Percentiles rank a stretch among this genome's conserved stretches.
These are phyloP conservation scores for Anastatica hierochuntica DNA, from an alignment of 345 rosid genomes.

Conservation along the genomic window DNA sequence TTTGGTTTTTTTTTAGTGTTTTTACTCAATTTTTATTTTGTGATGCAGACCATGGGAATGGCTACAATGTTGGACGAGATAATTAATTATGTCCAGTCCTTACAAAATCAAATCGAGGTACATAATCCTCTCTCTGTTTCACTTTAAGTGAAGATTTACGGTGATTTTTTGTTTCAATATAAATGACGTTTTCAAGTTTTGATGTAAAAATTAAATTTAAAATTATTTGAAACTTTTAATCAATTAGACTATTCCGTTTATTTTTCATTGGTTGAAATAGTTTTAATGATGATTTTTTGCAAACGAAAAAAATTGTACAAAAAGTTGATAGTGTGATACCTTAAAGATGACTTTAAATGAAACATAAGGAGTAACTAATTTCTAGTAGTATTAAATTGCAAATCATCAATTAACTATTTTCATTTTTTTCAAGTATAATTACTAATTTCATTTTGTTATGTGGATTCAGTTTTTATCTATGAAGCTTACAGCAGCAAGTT, in stretches of 20 bases:
- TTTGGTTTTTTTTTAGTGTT: neutral
- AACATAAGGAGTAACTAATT: neutral
- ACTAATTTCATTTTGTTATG: neutral
- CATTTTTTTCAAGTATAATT: neutral
- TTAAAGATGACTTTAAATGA: too few species aligned
- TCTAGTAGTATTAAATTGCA: neutral
- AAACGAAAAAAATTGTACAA: too few species aligned
- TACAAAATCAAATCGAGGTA: slow-evolving; percentile 82
- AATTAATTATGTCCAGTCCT: slow-evolving; percentile 68
- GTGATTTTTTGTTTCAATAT: too few species aligned
- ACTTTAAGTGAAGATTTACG: too few species aligned
- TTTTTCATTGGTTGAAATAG: too few species aligned
- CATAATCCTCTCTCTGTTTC: too few species aligned
- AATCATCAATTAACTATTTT: neutral
- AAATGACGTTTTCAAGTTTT: too few species aligned
- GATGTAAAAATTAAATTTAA: too few species aligned
- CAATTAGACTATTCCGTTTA: too few species aligned
- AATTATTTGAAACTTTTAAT: too few species aligned
- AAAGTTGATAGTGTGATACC: too few species aligned
- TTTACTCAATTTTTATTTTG: neutral
- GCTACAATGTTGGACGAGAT: slow-evolving; percentile 77
- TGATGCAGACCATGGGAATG: slow-evolving; percentile 75
- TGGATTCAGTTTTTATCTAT: slow-evolving; percentile 68
- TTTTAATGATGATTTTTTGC: too few species aligned
- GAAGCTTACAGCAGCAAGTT: slow-evolving; percentile 79